A percentile compares a stretch with the other conserved stretches of the same genome.
phyloP scores from a whole-genome alignment of 1,139 yeast species.

The Zygosaccharomyces pseudobailii region DNA sequence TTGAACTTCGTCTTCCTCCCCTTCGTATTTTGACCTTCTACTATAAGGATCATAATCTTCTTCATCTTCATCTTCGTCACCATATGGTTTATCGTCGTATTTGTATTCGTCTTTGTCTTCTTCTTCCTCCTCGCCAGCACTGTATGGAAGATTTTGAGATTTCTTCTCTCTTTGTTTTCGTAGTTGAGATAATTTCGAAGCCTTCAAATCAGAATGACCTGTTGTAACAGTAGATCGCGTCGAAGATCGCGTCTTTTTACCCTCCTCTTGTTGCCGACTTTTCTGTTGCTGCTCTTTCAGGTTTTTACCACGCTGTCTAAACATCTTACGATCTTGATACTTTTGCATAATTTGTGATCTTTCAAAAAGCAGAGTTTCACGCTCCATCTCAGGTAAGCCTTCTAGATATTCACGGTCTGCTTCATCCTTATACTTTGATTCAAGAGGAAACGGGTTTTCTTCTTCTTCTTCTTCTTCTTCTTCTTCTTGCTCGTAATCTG shows the following conservation, averaged over 20 bases:
- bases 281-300: constrained; percentile 42
- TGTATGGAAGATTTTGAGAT: constrained; percentile 41
- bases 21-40: constrained; percentile 29
- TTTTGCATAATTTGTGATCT: constrained; percentile 89
- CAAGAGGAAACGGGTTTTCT: constrained; percentile 82
- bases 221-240: constrained; percentile 31
- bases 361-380: constrained; percentile 86
- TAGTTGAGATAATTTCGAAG: constrained; percentile 71
- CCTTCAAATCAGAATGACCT: constrained; percentile 39
- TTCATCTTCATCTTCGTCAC: constrained; percentile 36
- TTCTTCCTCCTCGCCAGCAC: constrained; percentile 38
- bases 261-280: constrained; percentile 33
- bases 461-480: constrained; percentile 35
- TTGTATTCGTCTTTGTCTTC: constrained; percentile 37
- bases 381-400: constrained; percentile 81
- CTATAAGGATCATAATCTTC: constrained; percentile 39
- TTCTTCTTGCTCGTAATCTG: constrained; percentile 26
- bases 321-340: constrained; percentile 72
- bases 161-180: constrained; percentile 79
- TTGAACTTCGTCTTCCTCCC: constrained; percentile 39
- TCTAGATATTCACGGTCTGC: constrained; percentile 65
- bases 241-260: constrained; percentile 34
- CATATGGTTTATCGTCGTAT: constrained; percentile 25
- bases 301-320: constrained; percentile 72
- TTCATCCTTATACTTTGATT: constrained; percentile 84